These are phyloP conservation scores for Vinca minor DNA, from an alignment of 257 asterid species.

Conservation along the genomic window DNA sequence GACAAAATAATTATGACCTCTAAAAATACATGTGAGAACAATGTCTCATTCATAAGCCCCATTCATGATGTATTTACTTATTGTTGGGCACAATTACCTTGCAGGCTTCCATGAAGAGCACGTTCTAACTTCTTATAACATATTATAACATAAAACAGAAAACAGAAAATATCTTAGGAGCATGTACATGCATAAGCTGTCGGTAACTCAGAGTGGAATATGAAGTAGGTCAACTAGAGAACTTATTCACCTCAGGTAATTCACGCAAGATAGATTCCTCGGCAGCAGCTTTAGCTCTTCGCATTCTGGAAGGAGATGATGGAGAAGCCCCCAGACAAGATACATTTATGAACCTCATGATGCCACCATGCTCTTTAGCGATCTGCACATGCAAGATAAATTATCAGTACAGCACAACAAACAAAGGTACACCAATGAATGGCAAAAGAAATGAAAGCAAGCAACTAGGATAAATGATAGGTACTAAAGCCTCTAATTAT, in stretches of 20 bases:
- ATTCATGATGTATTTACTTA: background rate
- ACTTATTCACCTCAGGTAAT: slow-evolving; percentile 59
- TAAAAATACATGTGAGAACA: background rate
- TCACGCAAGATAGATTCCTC: slow-evolving; percentile 71
- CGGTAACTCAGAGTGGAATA: background rate
- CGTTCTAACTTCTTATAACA: background rate
- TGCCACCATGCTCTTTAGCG: slow-evolving; percentile 94
- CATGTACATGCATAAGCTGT: background rate
- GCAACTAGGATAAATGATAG: background rate
- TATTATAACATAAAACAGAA: background rate
- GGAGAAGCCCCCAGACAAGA: slow-evolving; percentile 83
- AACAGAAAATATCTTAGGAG: background rate
- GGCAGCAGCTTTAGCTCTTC: slow-evolving; percentile 87
- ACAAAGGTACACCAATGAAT: background rate
- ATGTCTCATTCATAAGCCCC: background rate
- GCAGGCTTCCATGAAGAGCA: background rate
- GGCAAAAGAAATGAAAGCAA: background rate
- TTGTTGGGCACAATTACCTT: background rate
- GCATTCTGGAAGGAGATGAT: slow-evolving; percentile 71
- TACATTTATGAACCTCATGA: slow-evolving; percentile 82
- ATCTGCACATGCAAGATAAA: slow-evolving; percentile 41
- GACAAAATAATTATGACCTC: background rate
- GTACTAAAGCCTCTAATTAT: background rate
- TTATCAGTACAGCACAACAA: slow-evolving; percentile 8
- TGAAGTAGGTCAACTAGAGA: background rate